Percentiles rank a stretch among this genome's conserved stretches.
Evolutionary conservation across 176 grass and related monocot genomes (phyloP).

Genomic region (Carex parvula): DNA sequence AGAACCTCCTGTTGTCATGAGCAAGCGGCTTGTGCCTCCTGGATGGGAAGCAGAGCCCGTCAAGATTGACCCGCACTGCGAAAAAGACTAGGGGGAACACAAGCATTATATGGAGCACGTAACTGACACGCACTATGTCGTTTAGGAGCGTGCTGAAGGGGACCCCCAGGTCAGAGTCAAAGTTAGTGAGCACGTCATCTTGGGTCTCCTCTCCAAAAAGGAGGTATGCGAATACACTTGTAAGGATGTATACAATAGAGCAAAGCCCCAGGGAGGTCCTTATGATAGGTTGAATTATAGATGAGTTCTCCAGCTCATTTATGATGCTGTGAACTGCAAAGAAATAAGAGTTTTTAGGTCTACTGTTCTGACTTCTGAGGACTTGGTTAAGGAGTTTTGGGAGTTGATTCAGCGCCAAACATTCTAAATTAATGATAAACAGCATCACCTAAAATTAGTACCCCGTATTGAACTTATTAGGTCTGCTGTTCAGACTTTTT

Average conservation of each 20-base stretch:
- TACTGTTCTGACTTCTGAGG: no score
- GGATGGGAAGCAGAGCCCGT: slow-evolving; percentile 68
- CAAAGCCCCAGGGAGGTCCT: slow-evolving; percentile 58
- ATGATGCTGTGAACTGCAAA: slow-evolving; percentile 77
- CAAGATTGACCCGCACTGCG: slow-evolving; percentile 65
- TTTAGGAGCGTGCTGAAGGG: slow-evolving; percentile 55
- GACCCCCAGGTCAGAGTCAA: slow-evolving; percentile 68
- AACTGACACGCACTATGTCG: slow-evolving; percentile 74
- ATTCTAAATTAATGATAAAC: neutral
- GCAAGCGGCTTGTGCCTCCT: slow-evolving; percentile 49
- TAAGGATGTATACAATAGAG: slow-evolving; percentile 68
- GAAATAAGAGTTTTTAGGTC: slow-evolving; percentile 17
- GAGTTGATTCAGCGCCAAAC: neutral
- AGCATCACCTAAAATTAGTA: neutral
- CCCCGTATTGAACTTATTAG: neutral
- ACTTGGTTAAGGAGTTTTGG: neutral
- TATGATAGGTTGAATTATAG: slow-evolving; percentile 58
- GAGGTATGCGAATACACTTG: slow-evolving; percentile 81
- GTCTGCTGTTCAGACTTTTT: neutral
- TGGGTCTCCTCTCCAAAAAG: slow-evolving; percentile 77
- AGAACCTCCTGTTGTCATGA: slow-evolving; percentile 59
- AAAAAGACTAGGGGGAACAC: slow-evolving; percentile 87
- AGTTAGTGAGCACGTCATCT: slow-evolving; percentile 84
- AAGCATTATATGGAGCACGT: slow-evolving; percentile 67
- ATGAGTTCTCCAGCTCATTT: slow-evolving; percentile 63